phyloP scores from a whole-genome alignment of 768 basidiomycete species.

The Hydnomerulius pinastri region DNA sequence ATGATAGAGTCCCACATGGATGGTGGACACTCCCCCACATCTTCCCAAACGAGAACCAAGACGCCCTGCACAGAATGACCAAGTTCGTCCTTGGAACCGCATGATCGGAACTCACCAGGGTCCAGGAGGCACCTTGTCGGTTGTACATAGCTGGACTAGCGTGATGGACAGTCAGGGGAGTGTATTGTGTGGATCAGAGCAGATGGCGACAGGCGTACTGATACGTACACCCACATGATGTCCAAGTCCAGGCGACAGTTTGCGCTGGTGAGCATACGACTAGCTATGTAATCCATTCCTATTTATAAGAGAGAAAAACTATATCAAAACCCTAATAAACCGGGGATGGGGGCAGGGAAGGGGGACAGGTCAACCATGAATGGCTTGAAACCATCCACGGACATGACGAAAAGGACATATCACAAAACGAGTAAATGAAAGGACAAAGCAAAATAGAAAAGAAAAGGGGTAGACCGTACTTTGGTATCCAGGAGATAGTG shows the following conservation, averaged over 20 bases:
- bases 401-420: neutral
- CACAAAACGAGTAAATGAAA: conserved; percentile 5
- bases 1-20: conserved; percentile 21
- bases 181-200: too few relatives aligned
- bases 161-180: too few relatives aligned
- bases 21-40: conserved; percentile 21
- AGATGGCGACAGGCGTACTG: too few relatives aligned
- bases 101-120: too few relatives aligned
- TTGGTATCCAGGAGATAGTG: conserved; percentile 28
- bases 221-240: too few relatives aligned
- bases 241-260: too few relatives aligned
- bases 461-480: conserved; percentile 11
- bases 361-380: conserved; percentile 5
- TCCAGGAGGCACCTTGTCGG: too few relatives aligned
- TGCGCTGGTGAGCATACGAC: too few relatives aligned
- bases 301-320: too few relatives aligned
- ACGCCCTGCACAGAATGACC: conserved; percentile 9
- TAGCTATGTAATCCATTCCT: too few relatives aligned
- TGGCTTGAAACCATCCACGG: too few relatives aligned
- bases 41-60: conserved; percentile 17
- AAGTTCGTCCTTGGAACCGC: conserved; percentile 7
- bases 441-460: conserved; percentile 2
- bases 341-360: neutral
- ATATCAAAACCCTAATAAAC: conserved; percentile 10
- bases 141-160: too few relatives aligned